These are phyloP conservation scores for Moelleriella libera DNA, from an alignment of 2,329 filamentous ascomycete species.

Conservation along the genomic window DNA sequence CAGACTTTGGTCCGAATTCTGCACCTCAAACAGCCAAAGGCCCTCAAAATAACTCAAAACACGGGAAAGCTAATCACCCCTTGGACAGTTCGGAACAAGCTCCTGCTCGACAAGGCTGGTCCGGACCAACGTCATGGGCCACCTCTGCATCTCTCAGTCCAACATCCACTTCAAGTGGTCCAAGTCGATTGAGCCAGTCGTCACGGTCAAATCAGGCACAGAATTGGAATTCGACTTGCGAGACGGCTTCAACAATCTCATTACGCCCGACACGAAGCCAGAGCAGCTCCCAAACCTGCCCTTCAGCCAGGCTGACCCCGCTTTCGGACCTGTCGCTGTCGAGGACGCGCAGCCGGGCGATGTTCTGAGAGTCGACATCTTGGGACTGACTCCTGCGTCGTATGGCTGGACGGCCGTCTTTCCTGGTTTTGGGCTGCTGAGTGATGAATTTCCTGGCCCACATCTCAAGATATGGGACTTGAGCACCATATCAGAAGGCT, in stretches of 20 bases:
- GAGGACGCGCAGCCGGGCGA: slow-evolving; percentile 34
- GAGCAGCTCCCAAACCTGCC: slow-evolving; percentile 26
- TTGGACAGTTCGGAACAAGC: not conserved
- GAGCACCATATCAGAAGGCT: slow-evolving; percentile 5
- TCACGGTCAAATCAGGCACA: slow-evolving; percentile 31
- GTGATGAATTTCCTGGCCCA: slow-evolving; percentile 29
- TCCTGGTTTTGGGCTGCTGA: slow-evolving; percentile 32
- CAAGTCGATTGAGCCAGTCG: slow-evolving; percentile 25
- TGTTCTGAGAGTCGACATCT: slow-evolving; percentile 34
- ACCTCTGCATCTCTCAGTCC: slow-evolving; percentile 11
- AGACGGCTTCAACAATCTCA: slow-evolving; percentile 35
- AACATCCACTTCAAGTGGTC: slow-evolving; percentile 33
- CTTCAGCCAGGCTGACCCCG: slow-evolving; percentile 27
- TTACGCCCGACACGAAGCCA: slow-evolving; percentile 25
- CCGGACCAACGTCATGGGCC: not conserved
- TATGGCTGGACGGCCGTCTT: slow-evolving; percentile 41
- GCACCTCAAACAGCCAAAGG: too few species aligned
- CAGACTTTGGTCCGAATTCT: too few species aligned
- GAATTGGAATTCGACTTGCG: slow-evolving; percentile 32
- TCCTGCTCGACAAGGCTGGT: too few species aligned
- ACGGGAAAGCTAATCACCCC: not conserved
- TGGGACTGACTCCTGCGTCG: slow-evolving; percentile 25
- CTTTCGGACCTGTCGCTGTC: slow-evolving; percentile 34
- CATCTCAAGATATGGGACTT: slow-evolving; percentile 35
- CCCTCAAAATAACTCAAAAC: too few species aligned